Conservation (phyloP, 2,329 filamentous ascomycete species). For the Parastagonospora nodorum region DNA sequence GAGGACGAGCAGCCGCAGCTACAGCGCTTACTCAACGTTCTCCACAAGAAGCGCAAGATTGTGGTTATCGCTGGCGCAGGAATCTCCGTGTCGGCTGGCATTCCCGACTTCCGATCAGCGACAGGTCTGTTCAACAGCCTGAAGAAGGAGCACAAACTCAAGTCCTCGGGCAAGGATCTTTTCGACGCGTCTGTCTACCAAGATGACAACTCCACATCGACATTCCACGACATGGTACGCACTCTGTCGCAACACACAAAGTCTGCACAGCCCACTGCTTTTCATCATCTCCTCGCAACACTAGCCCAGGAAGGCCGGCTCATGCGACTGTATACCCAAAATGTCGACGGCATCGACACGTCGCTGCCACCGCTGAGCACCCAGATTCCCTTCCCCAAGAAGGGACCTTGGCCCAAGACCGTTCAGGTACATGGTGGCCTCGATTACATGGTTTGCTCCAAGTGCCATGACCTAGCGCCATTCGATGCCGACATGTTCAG, state of each 20-base stretch:
- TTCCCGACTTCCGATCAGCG: constrained; percentile 94
- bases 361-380: constrained; percentile 79
- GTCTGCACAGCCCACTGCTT: constrained; percentile 78
- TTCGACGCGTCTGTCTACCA: constrained; percentile 98
- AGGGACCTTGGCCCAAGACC: constrained; percentile 90
- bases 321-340: constrained; percentile 91
- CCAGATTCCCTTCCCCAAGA: constrained; percentile 77
- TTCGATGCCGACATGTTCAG: constrained; percentile 82
- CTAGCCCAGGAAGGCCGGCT: constrained; percentile 85
- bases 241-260: constrained; percentile 80
- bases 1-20: constrained; percentile 66
- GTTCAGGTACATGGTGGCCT: constrained; percentile 93
- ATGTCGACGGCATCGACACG: constrained; percentile 94
- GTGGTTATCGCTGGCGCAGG: constrained; percentile 95
- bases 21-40: constrained; percentile 70
- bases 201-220: constrained; percentile 83
- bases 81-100: constrained; percentile 94
- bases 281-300: constrained; percentile 92
- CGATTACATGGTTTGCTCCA: constrained; percentile 95
- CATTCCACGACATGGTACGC: constrained; percentile 96
- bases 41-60: constrained; percentile 93
- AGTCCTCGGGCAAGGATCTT: constrained; percentile 89
- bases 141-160: constrained; percentile 85
- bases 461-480: constrained; percentile 77
- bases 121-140: constrained; percentile 87